Base-by-base conservation (phyloP, 1,139 yeast genomes). In the Lodderomyces orthopsilosis region DNA sequence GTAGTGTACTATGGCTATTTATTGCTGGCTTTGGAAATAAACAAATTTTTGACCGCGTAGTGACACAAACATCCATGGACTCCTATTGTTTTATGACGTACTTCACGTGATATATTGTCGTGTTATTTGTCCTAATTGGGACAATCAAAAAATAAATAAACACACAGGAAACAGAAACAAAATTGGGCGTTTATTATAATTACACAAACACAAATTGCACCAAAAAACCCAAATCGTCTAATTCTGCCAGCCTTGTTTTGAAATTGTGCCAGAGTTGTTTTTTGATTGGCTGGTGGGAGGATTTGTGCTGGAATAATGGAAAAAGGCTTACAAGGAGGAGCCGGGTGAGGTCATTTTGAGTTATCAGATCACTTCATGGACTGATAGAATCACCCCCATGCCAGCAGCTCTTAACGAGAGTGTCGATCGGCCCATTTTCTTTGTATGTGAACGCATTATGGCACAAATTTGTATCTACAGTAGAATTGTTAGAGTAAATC, bases 81-180 rank as follows among this genome's bases (percentile, higher is more conserved):
- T 13, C n/a, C 17, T 28, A 14, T 28, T n/a, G 15, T 13, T 13
- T 28, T 28, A 15, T n/a, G n/a, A n/a, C n/a, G n/a, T n/a, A n/a
- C n/a, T 30, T 7, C 34, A 30, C 34, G 34, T 30, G 34, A 30
- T 19, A 6, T 9, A 27, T 13, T 27, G 32, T 27, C 18, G 34
- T 30, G 34, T 23, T 7, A 26, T 23, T 23, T 23, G 15, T 15
- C 33, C 23, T 19, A 34, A 34, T 34, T 34, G 36, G 36, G 26
- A 34, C 12, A 34, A 21, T 14, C 37, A 6, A 27, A 7, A 36
- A 30, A 36, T 26, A 26, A 6, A 21, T n/a, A 22, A 13, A 24
- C 10, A 19, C n/a, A 18, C 2, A 23, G 12, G n/a, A 12, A 23
- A n/a, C n/a, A n/a, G n/a, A 8, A 36, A 30, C 7, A 30, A 14